These are phyloP conservation scores for Ballota nigra DNA, from an alignment of 257 asterid genomes.

Conservation along the genomic window DNA sequence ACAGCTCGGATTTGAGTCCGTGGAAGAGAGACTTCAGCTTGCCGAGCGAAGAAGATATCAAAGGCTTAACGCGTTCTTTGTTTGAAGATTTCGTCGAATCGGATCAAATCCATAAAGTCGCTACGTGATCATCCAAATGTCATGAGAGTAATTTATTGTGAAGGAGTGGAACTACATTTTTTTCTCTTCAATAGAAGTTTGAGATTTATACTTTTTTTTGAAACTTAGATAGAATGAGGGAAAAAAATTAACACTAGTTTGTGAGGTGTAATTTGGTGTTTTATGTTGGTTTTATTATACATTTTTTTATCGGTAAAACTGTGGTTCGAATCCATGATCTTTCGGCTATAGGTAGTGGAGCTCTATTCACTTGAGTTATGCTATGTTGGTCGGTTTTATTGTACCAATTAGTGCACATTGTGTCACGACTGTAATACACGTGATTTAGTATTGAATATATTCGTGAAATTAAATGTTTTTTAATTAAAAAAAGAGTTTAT, in stretches of 20 bases:
- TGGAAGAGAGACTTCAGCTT: slow-evolving; percentile 30
- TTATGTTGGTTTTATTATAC: not conserved
- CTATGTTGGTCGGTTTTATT: too few species aligned
- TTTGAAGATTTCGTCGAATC: slow-evolving; percentile 29
- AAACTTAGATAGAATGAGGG: not conserved
- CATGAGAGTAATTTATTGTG: not conserved
- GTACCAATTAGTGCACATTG: too few species aligned
- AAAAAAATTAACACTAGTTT: not conserved
- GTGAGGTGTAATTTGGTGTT: not conserved
- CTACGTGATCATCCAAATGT: slow-evolving; percentile 6
- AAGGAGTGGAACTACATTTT: not conserved
- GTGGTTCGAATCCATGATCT: too few species aligned
- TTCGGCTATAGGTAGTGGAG: too few species aligned
- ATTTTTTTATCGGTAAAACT: too few species aligned
- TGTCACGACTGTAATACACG: too few species aligned
- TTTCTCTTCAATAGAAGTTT: not conserved
- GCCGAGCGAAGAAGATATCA: slow-evolving; percentile 38
- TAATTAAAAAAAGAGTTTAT: too few species aligned
- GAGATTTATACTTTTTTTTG: not conserved
- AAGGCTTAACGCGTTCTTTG: slow-evolving; percentile 28
- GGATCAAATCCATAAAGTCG: slow-evolving; percentile 17
- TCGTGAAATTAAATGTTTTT: too few species aligned
- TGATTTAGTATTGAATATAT: too few species aligned
- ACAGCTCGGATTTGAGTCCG: slow-evolving; percentile 24
- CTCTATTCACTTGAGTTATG: too few species aligned